phyloP scores from a whole-genome alignment of 1,139 yeast genomes.

The Suhomyces maxii region DNA sequence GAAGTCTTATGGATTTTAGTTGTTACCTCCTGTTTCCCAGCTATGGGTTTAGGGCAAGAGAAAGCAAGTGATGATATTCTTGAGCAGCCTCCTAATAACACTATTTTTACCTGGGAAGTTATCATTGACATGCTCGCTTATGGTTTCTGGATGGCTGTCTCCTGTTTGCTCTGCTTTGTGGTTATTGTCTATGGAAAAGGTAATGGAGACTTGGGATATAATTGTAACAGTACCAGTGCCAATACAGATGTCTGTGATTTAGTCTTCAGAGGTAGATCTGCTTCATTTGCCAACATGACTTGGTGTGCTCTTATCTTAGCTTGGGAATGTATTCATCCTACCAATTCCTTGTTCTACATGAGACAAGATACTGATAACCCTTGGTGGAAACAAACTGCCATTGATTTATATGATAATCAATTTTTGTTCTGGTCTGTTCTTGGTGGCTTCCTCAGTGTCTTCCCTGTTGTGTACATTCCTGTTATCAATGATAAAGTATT shows the following conservation, averaged over 20 bases:
- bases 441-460: constrained; percentile 26
- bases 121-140: constrained; percentile 34
- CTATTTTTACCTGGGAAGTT: constrained; percentile 35
- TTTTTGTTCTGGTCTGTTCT: constrained; percentile 28
- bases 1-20: constrained; percentile 41
- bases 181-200: constrained; percentile 33
- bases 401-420: constrained; percentile 26
- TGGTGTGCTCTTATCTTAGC: constrained; percentile 33
- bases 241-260: constrained; percentile 18
- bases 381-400: constrained; percentile 28
- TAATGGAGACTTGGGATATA: constrained; percentile 30
- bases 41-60: constrained; percentile 43
- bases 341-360: constrained; percentile 26
- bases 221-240: constrained; percentile 24
- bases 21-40: constrained; percentile 41
- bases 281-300: constrained; percentile 28
- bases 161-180: constrained; percentile 33
- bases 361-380: constrained; percentile 26
- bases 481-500: constrained; percentile 30
- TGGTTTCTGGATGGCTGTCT: constrained; percentile 39
- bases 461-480: constrained; percentile 31
- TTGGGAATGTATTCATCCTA: constrained; percentile 30
- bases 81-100: constrained; percentile 30
- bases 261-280: constrained; percentile 28
- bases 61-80: constrained; percentile 32